Evolutionary conservation across 2,329 filamentous ascomycete species (phyloP).

Genomic region (Tetracladium maxilliforme): DNA sequence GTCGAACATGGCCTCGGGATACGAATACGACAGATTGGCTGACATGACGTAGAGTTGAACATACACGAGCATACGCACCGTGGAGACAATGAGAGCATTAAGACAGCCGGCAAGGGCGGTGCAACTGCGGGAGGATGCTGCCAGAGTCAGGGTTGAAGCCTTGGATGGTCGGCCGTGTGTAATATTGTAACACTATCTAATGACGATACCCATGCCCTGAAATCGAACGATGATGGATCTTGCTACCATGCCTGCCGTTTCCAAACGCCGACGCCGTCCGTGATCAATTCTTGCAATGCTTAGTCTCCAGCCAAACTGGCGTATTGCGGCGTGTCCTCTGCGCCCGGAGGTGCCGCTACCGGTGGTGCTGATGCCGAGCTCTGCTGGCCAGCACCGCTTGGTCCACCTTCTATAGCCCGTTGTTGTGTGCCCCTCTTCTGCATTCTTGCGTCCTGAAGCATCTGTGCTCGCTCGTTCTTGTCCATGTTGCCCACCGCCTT

Average conservation of each 20-base stretch:
- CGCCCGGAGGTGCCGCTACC: constrained; percentile 67
- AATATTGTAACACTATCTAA: not conserved
- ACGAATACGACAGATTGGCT: constrained; percentile 4
- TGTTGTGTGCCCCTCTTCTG: constrained; percentile 7
- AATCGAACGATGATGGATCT: not conserved
- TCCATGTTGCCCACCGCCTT: constrained; percentile 88
- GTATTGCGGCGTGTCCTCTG: constrained; percentile 66
- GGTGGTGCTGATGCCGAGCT: constrained; percentile 21
- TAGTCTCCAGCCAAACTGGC: constrained; percentile 74
- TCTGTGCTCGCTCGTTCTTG: constrained; percentile 59
- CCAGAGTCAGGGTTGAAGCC: too few species aligned
- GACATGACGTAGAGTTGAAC: constrained; percentile 45
- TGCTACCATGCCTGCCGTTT: constrained; percentile 1
- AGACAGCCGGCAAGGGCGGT: constrained; percentile 32
- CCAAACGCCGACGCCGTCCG: constrained; percentile 13
- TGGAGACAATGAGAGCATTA: constrained; percentile 86
- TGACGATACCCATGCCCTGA: too few species aligned
- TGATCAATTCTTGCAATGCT: constrained; percentile 12
- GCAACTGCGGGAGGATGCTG: too few species aligned
- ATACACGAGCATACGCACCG: constrained; percentile 88
- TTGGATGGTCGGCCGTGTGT: not conserved
- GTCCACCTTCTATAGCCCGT: constrained; percentile 19
- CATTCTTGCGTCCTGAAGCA: constrained; percentile 10
- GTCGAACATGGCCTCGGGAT: constrained; percentile 2
- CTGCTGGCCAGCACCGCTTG: constrained; percentile 20